Percentiles rank a stretch among this genome's conserved stretches.
Conservation (phyloP, 2,329 filamentous ascomycete genomes). For the Emydomyces testavorans region DNA sequence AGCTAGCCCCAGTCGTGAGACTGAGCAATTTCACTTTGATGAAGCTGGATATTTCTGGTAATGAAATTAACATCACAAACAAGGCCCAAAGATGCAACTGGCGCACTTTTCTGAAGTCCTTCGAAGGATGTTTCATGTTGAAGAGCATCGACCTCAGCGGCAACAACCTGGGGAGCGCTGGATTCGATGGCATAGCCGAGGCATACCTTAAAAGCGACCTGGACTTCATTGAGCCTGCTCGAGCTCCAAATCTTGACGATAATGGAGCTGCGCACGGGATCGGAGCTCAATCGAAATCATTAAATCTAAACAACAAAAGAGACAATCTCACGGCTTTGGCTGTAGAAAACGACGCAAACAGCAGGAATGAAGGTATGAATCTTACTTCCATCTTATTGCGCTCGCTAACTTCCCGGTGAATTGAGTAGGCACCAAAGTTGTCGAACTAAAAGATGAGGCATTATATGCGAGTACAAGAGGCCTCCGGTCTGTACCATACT, state of each 20-base stretch:
- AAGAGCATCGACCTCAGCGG: conserved; percentile 37
- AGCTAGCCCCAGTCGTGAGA: conserved; percentile 33
- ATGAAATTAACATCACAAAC: conserved; percentile 33
- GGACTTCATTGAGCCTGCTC: conserved; percentile 22
- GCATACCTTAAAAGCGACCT: conserved; percentile 33
- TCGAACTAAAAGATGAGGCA: conserved; percentile 17
- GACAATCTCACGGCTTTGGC: background rate
- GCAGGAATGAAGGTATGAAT: background rate
- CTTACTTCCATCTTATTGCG: background rate
- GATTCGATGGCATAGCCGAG: conserved; percentile 37
- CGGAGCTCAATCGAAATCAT: background rate
- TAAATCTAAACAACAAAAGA: background rate
- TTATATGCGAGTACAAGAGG: conserved; percentile 26
- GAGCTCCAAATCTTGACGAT: conserved; percentile 19
- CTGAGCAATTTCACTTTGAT: conserved; percentile 36
- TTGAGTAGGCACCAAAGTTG: background rate
- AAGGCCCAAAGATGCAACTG: conserved; percentile 31
- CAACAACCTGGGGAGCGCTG: conserved; percentile 34
- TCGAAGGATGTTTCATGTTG: conserved; percentile 34
- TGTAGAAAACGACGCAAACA: background rate
- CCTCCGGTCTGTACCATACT: conserved; percentile 28
- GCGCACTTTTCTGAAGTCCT: conserved; percentile 36
- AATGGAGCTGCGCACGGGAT: conserved; percentile 11
- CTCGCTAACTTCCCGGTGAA: background rate
- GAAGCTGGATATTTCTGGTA: conserved; percentile 39